These are phyloP conservation scores for Neonectria sp. DNA, from an alignment of 2,329 filamentous ascomycete genomes.

Conservation along the genomic window DNA sequence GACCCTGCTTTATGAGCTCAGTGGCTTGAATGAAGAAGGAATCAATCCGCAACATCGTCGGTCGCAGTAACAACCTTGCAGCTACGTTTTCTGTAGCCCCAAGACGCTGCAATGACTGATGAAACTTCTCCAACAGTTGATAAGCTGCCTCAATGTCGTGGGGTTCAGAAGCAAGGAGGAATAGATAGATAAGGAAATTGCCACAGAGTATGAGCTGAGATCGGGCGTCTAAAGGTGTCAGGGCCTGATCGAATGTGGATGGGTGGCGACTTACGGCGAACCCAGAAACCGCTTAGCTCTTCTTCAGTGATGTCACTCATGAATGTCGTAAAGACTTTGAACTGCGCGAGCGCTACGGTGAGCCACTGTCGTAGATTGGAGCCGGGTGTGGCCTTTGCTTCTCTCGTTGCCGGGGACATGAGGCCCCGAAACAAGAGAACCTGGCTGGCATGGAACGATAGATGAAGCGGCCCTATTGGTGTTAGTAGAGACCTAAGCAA, in stretches of 20 bases:
- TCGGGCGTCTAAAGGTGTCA: conserved; percentile 49
- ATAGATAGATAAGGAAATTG: conserved; percentile 65
- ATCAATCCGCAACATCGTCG: conserved; percentile 56
- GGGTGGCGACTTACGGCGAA: conserved; percentile 56
- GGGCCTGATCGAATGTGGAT: background rate
- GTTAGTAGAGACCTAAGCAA: conserved; percentile 14
- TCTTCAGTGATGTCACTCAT: conserved; percentile 54
- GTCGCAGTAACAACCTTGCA: conserved; percentile 52
- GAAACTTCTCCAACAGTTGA: conserved; percentile 55
- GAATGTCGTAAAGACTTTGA: conserved; percentile 56
- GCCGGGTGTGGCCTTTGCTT: conserved; percentile 54
- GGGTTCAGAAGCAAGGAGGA: conserved; percentile 58
- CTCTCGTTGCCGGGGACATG: conserved; percentile 61
- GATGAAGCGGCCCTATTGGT: conserved; percentile 55
- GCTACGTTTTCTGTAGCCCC: conserved; percentile 50
- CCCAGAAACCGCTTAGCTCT: conserved; percentile 61
- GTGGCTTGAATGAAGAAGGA: conserved; percentile 58
- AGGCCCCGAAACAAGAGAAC: conserved; percentile 60
- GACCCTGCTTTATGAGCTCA: conserved; percentile 43
- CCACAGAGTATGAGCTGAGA: conserved; percentile 63
- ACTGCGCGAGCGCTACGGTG: conserved; percentile 52
- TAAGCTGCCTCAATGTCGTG: conserved; percentile 54
- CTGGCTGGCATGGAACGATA: conserved; percentile 59
- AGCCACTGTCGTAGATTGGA: conserved; percentile 57
- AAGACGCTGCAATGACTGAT: conserved; percentile 54